Conservation (phyloP, 345 rosid species). For the Brassica cretica region DNA sequence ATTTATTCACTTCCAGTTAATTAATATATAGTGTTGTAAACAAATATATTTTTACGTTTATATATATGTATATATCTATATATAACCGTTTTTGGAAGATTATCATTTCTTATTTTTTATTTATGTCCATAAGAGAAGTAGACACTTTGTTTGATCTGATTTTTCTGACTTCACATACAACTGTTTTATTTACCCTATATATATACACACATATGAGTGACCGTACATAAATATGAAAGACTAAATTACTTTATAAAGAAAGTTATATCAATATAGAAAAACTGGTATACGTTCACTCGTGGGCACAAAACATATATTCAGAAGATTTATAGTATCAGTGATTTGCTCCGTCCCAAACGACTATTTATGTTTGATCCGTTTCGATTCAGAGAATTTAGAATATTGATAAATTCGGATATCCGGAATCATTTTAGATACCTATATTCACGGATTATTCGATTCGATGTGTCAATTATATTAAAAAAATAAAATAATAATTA, state of each 20-base stretch:
- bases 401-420: no score
- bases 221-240: background rate
- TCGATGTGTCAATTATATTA: no score
- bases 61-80: background rate
- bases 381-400: background rate
- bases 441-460: no score
- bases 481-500: no score
- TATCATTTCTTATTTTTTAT: background rate
- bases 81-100: background rate
- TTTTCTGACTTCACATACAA: background rate
- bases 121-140: background rate
- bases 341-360: background rate
- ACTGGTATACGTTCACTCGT: background rate
- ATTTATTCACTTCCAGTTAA: slow-evolving; percentile 5
- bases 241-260: background rate
- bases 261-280: background rate
- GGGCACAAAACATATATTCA: no score
- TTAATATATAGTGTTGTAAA: background rate
- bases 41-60: background rate
- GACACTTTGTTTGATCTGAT: background rate
- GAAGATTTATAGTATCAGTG: no score
- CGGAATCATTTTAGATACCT: no score
- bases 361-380: no score
- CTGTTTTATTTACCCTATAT: background rate
- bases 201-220: background rate